Conservation (phyloP, 805 yeast species). For the Monosporozyma unispora region DNA sequence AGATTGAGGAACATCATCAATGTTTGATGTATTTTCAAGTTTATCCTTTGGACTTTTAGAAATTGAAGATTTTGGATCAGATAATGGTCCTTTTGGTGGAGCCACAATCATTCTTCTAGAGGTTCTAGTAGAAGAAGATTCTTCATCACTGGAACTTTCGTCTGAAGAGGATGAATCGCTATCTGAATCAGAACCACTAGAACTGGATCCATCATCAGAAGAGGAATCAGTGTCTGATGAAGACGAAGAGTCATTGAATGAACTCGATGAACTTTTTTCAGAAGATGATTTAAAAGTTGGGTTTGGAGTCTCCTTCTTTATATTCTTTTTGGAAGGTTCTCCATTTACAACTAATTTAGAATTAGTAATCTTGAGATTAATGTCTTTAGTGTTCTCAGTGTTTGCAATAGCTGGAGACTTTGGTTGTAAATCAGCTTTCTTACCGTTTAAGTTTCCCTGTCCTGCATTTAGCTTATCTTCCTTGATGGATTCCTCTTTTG, state of each 20-base stretch:
- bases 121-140: constrained; percentile 12
- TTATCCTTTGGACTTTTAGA: background rate
- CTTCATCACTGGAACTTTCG: constrained; percentile 23
- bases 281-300: background rate
- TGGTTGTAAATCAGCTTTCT: background rate
- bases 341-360: background rate
- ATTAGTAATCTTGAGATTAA: background rate
- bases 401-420: background rate
- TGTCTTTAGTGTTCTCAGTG: background rate
- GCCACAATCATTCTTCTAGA: constrained; percentile 37
- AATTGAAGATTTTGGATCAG: background rate
- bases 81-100: constrained; percentile 34
- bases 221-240: background rate
- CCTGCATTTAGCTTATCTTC: background rate
- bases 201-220: background rate
- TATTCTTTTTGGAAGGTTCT: background rate
- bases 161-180: constrained; percentile 4
- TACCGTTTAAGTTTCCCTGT: background rate
- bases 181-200: background rate
- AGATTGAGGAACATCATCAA: constrained; percentile 17
- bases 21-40: constrained; percentile 7
- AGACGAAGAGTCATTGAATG: background rate
- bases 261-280: background rate
- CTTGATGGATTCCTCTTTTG: too few species aligned
- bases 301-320: background rate